phyloP scores from a whole-genome alignment of 139 green algal genomes.

The Micromonas commoda region DNA sequence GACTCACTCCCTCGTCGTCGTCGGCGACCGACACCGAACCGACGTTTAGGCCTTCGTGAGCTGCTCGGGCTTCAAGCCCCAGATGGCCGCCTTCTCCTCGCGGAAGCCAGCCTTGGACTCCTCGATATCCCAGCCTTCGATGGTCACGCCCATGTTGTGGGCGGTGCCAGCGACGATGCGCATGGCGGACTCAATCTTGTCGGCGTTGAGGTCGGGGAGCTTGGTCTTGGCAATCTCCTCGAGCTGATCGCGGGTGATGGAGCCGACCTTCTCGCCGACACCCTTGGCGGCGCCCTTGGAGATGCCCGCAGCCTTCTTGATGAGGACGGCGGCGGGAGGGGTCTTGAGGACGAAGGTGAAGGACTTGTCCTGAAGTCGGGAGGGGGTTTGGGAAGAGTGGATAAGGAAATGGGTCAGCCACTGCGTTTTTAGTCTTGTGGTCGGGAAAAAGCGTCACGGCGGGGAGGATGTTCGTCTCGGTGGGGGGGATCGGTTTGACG shows the following conservation, averaged over 20 bases:
- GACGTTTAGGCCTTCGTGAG: no score
- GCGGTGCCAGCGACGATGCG: slow-evolving; percentile 88
- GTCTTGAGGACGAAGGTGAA: slow-evolving; percentile 99
- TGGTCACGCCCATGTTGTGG: slow-evolving; percentile 89
- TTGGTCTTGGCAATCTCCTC: slow-evolving; percentile 95
- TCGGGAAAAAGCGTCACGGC: background rate
- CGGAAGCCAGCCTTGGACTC: background rate
- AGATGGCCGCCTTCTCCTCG: background rate
- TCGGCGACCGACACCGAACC: no score
- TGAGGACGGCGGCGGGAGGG: slow-evolving; percentile 84
- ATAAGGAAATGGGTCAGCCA: background rate
- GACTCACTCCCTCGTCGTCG: no score
- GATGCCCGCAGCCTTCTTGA: slow-evolving; percentile 91
- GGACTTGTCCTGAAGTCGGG: slow-evolving; percentile 68
- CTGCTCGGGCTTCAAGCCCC: no score
- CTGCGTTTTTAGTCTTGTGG: background rate
- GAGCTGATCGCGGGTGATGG: slow-evolving; percentile 80
- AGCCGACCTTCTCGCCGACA: slow-evolving; percentile 70
- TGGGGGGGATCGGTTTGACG: background rate
- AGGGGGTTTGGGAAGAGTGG: background rate
- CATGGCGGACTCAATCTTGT: slow-evolving; percentile 77
- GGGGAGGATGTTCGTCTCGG: no score
- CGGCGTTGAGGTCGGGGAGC: slow-evolving; percentile 93
- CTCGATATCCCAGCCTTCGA: slow-evolving; percentile 2
- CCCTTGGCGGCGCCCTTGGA: slow-evolving; percentile 70